Evolutionary conservation across 1,284 basidiomycete genomes (phyloP).

Genomic region (Exsudoporus floridanus): DNA sequence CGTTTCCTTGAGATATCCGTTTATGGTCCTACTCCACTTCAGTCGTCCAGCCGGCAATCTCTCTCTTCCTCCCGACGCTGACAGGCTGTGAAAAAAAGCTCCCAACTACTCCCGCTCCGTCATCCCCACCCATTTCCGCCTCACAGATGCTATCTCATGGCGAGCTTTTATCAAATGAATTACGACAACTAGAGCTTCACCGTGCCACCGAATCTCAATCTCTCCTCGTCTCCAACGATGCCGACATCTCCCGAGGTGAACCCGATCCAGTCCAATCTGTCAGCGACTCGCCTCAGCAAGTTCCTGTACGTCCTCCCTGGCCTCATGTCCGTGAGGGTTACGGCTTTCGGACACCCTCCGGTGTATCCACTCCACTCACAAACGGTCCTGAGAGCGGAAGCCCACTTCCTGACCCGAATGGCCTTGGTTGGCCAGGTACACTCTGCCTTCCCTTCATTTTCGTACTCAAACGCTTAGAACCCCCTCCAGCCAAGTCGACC

Average conservation of each 20-base stretch:
- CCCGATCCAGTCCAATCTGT: neutral
- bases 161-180: slow-evolving; percentile 26
- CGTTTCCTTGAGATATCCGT: slow-evolving; percentile 30
- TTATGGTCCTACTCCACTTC: slow-evolving; percentile 15
- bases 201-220: neutral
- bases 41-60: slow-evolving; percentile 6
- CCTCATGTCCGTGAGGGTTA: slow-evolving; percentile 67
- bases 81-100: neutral
- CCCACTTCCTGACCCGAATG: slow-evolving; percentile 79
- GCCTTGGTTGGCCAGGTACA: slow-evolving; percentile 92
- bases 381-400: slow-evolving; percentile 30
- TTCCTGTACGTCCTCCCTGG: slow-evolving; percentile 17
- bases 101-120: neutral
- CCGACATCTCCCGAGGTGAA: slow-evolving; percentile 10
- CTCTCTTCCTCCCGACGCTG: neutral
- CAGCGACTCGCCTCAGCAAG: slow-evolving; percentile 17
- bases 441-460: slow-evolving; percentile 9
- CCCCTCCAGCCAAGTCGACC: slow-evolving; percentile 79
- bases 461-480: slow-evolving; percentile 10
- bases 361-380: slow-evolving; percentile 60
- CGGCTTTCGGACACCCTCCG: slow-evolving; percentile 73
- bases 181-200: slow-evolving; percentile 25
- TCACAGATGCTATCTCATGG: slow-evolving; percentile 20
- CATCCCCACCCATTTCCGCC: slow-evolving; percentile 2
- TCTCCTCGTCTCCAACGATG: slow-evolving; percentile 3